phyloP scores from a whole-genome alignment of 768 basidiomycete genomes.

The Amanita jacksonii region DNA sequence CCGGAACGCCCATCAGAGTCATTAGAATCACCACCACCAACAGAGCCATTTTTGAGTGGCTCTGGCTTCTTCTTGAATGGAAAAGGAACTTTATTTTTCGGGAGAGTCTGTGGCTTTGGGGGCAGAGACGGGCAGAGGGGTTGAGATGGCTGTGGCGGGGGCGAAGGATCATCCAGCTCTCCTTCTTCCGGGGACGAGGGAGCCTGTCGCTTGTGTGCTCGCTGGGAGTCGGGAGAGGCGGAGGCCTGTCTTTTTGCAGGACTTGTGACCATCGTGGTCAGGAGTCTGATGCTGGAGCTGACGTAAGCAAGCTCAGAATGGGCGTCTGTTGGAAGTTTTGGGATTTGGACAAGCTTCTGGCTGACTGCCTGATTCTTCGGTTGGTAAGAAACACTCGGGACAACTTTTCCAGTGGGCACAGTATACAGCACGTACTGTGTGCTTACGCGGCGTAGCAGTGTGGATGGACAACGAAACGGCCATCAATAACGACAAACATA shows the following conservation, averaged over 20 bases:
- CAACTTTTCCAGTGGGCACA: too few species aligned
- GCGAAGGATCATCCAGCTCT: constrained; percentile 54
- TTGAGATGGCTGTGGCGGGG: constrained; percentile 15
- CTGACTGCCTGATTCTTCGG: too few species aligned
- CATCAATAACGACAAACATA: neutral
- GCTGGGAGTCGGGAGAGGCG: constrained; percentile 35
- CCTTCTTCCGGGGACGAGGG: constrained; percentile 77
- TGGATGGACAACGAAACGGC: neutral
- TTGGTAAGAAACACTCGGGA: too few species aligned
- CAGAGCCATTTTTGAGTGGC: constrained; percentile 12
- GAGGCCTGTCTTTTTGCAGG: constrained; percentile 50
- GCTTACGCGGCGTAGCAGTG: too few species aligned
- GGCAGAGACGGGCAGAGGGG: constrained; percentile 23
- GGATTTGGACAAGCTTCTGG: too few species aligned
- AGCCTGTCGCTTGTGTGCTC: constrained; percentile 45
- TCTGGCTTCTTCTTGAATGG: constrained; percentile 60
- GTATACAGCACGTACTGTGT: too few species aligned
- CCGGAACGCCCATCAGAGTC: constrained; percentile 29
- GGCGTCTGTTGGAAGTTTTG: too few species aligned
- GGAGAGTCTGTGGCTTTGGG: constrained; percentile 20
- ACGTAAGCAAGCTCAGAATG: constrained; percentile 4
- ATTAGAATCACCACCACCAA: constrained; percentile 12
- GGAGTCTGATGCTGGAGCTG: neutral
- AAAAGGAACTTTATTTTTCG: constrained; percentile 51
- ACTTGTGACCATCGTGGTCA: constrained; percentile 7